phyloP scores from a whole-genome alignment of 768 basidiomycete species.

The Ramaria sp. region DNA sequence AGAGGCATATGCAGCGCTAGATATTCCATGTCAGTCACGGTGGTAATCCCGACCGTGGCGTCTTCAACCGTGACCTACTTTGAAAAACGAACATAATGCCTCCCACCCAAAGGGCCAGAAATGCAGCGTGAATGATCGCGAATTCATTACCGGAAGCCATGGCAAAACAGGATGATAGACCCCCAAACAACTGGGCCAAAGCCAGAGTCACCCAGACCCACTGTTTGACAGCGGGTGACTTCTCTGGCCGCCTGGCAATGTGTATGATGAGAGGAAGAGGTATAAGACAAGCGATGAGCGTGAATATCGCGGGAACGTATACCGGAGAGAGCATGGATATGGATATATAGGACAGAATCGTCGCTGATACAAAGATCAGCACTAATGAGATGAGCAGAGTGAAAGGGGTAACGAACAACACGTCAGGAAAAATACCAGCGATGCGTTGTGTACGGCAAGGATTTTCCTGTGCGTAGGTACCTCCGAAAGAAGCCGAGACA shows the following conservation, averaged over 20 bases:
- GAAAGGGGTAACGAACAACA: background rate
- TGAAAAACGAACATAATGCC: background rate
- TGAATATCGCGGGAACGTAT: background rate
- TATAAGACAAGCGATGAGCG: background rate
- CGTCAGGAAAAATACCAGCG: background rate
- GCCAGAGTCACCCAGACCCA: background rate
- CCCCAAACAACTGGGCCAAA: background rate
- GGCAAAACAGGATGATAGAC: background rate
- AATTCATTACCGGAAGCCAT: background rate
- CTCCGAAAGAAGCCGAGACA: background rate
- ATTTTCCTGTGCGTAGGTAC: background rate
- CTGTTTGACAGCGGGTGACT: background rate
- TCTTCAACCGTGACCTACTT: background rate
- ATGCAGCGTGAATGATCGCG: background rate
- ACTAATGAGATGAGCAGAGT: background rate
- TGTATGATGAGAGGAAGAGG: background rate
- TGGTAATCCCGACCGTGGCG: background rate
- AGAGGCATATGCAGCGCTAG: background rate
- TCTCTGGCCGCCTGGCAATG: background rate
- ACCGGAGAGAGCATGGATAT: background rate
- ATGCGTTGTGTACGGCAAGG: background rate
- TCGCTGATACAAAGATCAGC: background rate
- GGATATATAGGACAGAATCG: background rate
- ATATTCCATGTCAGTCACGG: background rate
- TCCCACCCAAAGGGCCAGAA: background rate